Conservation (phyloP, 1,284 basidiomycete genomes). For the Tylopilus sp. region DNA sequence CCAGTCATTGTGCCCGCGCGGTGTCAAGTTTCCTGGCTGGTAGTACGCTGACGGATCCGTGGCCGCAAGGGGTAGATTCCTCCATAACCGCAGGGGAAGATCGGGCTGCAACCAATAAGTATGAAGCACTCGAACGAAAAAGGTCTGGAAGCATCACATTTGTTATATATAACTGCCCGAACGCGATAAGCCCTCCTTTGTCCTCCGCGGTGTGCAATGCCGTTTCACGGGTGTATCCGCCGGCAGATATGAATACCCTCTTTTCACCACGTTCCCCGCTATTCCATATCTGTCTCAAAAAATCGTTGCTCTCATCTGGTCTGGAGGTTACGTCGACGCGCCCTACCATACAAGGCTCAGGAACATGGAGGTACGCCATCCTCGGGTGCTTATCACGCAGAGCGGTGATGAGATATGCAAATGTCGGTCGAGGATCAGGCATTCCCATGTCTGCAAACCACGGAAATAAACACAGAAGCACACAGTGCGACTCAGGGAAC, state of each 20-base stretch:
- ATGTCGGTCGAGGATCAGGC: conserved; percentile 42
- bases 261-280: conserved; percentile 17
- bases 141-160: neutral
- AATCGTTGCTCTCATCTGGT: conserved; percentile 12
- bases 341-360: conserved; percentile 44
- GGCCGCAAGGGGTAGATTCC: neutral
- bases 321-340: neutral
- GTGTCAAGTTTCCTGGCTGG: neutral
- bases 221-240: conserved; percentile 31
- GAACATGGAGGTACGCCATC: conserved; percentile 58
- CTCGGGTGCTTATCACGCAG: conserved; percentile 35
- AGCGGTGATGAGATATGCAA: conserved; percentile 38
- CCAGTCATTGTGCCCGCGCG: neutral
- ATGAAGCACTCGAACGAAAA: neutral
- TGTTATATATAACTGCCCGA: neutral
- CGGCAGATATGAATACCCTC: conserved; percentile 48
- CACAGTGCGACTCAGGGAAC: neutral
- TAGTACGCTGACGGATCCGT: neutral
- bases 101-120: neutral
- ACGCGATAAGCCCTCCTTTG: conserved; percentile 12
- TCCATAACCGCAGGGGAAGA: neutral
- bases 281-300: conserved; percentile 36
- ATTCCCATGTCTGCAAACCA: conserved; percentile 19
- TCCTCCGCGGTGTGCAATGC: conserved; percentile 15
- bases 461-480: neutral